Evolutionary conservation across 805 yeast species (phyloP).

Genomic region (Yamadazyma tumulicola): DNA sequence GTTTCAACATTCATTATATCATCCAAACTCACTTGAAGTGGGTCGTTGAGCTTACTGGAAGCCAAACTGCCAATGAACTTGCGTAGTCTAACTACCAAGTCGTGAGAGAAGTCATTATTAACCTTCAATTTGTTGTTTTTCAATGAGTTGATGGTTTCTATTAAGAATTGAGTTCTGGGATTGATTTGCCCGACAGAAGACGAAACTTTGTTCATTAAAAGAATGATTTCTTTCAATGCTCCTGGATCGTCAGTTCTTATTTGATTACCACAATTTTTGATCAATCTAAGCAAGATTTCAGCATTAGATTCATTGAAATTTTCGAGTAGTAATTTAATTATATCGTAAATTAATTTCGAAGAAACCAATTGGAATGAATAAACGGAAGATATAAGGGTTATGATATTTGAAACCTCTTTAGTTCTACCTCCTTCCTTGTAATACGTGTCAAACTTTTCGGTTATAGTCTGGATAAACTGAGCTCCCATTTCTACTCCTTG

Average conservation of each 20-base stretch:
- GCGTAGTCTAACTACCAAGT: constrained; percentile 55
- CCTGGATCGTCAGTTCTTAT: constrained; percentile 88
- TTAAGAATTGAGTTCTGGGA: constrained; percentile 74
- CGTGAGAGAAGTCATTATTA: constrained; percentile 49
- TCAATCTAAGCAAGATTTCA: constrained; percentile 68
- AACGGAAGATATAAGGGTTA: constrained; percentile 71
- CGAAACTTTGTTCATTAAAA: constrained; percentile 47
- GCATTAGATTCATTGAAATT: constrained; percentile 69
- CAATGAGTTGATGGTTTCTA: constrained; percentile 81
- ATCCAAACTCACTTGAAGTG: constrained; percentile 76
- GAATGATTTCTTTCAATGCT: constrained; percentile 75
- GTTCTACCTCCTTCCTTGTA: constrained; percentile 28
- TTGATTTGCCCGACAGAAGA: constrained; percentile 35
- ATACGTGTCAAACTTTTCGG: constrained; percentile 60
- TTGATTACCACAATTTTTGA: constrained; percentile 76
- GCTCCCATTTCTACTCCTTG: constrained; percentile 94
- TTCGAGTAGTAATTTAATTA: constrained; percentile 52
- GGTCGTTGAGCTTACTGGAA: constrained; percentile 53
- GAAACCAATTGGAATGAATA: constrained; percentile 77
- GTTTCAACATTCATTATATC: constrained; percentile 77
- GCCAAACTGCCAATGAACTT: constrained; percentile 57
- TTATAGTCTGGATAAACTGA: constrained; percentile 68
- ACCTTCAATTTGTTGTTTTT: constrained; percentile 77
- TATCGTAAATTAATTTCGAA: constrained; percentile 71
- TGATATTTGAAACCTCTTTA: constrained; percentile 58